Percentiles rank a stretch among this genome's conserved stretches.
These are phyloP conservation scores for Polytrichum commune DNA, from an alignment of 225 moss, liverwort and hornwort genomes.

Conservation along the genomic window DNA sequence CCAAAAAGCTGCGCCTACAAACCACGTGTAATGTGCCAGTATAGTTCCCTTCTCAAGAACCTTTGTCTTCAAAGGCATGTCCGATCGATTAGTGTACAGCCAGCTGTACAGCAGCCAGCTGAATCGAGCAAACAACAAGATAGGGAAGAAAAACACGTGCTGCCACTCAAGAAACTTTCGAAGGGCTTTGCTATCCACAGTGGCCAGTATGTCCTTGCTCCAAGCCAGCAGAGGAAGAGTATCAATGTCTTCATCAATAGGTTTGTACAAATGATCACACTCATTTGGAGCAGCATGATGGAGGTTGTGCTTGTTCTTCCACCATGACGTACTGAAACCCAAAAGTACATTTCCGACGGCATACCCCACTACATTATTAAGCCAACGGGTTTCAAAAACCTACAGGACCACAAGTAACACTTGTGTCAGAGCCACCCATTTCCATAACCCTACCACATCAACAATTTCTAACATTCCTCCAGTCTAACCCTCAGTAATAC, in stretches of 20 bases:
- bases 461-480: not conserved
- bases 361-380: constrained; percentile 61
- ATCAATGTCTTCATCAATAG: constrained; percentile 90
- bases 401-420: constrained; percentile 11
- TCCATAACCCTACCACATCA: not conserved
- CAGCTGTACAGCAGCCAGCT: constrained; percentile 92
- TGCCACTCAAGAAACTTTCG: constrained; percentile 75
- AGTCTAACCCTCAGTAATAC: no score
- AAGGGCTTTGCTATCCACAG: constrained; percentile 68
- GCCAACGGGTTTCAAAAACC: constrained; percentile 72
- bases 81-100: constrained; percentile 35
- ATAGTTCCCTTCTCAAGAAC: constrained; percentile 62
- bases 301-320: constrained; percentile 93
- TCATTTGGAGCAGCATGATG: constrained; percentile 98
- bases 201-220: constrained; percentile 93
- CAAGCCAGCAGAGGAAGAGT: constrained; percentile 90
- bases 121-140: constrained; percentile 84
- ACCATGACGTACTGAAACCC: constrained; percentile 89
- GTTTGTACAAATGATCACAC: constrained; percentile 80
- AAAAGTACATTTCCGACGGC: constrained; percentile 62
- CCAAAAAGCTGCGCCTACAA: constrained; percentile 45
- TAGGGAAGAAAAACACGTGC: constrained; percentile 78
- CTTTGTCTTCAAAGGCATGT: constrained; percentile 44
- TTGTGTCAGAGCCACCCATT: not conserved
- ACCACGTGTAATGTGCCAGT: constrained; percentile 50